phyloP scores from a whole-genome alignment of 768 basidiomycete genomes.

The Leucocoprinus birnbaumii region DNA sequence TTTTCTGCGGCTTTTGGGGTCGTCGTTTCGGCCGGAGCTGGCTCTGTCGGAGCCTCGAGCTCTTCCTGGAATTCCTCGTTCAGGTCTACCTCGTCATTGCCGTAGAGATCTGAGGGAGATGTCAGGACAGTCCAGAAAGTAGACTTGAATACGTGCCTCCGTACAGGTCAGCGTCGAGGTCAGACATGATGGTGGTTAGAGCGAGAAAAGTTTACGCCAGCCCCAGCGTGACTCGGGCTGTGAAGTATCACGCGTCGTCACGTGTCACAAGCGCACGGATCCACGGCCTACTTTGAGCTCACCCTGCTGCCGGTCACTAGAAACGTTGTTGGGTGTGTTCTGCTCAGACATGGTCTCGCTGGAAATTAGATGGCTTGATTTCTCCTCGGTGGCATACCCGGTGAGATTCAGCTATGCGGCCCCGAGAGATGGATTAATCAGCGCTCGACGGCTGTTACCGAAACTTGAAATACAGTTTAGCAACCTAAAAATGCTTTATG shows the following conservation, averaged over 20 bases:
- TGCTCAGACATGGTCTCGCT: too few relatives aligned
- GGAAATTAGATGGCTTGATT: too few relatives aligned
- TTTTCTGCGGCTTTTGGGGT: constrained; percentile 9
- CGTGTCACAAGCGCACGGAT: constrained; percentile 13
- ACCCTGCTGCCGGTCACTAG: neutral
- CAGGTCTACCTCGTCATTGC: constrained; percentile 65
- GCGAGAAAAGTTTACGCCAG: constrained; percentile 20
- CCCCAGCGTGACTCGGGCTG: constrained; percentile 5
- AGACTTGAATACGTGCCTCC: constrained; percentile 55
- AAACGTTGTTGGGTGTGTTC: too few relatives aligned
- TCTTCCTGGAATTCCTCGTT: constrained; percentile 36
- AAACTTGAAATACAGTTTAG: too few relatives aligned
- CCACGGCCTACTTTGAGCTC: neutral
- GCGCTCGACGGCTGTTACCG: too few relatives aligned
- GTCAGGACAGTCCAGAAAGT: constrained; percentile 1
- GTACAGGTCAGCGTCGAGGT: constrained; percentile 88
- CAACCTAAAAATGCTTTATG: too few relatives aligned
- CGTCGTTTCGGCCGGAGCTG: constrained; percentile 2
- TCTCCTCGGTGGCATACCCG: too few relatives aligned
- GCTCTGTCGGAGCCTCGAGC: constrained; percentile 15
- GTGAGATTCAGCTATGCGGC: too few relatives aligned
- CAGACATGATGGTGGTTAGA: constrained; percentile 52
- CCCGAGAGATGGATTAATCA: too few relatives aligned
- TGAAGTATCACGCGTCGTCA: constrained; percentile 15
- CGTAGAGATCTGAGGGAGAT: constrained; percentile 60